Evolutionary conservation across 1,284 basidiomycete species (phyloP).

Genomic region (Apiotrichum siamense): DNA sequence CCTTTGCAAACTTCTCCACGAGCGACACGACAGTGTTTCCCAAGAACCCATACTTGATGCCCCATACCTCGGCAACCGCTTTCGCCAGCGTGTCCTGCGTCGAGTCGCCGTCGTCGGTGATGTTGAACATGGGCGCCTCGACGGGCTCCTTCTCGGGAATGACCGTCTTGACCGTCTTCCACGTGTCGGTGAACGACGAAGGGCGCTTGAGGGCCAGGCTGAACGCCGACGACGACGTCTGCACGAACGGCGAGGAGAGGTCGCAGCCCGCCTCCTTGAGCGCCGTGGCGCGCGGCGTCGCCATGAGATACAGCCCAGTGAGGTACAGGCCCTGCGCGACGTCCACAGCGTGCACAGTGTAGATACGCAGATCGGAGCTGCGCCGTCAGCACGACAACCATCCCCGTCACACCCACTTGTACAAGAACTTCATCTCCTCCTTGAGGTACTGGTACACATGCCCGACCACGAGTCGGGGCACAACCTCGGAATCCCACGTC

Average conservation of each 20-base stretch:
- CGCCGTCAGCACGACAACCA: constrained; percentile 3
- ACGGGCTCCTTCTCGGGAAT: constrained; percentile 55
- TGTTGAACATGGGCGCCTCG: constrained; percentile 71
- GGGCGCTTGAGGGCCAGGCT: constrained; percentile 4
- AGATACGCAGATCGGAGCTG: constrained; percentile 64
- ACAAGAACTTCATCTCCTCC: constrained; percentile 81
- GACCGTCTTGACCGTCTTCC: constrained; percentile 43
- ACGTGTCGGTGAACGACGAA: constrained; percentile 25
- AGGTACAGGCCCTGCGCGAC: constrained; percentile 69
- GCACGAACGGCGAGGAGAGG: no score
- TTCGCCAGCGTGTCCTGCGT: constrained; percentile 70
- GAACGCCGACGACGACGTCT: no score
- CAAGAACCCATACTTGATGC: constrained; percentile 78
- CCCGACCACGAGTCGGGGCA: constrained; percentile 63
- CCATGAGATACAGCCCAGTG: constrained; percentile 44
- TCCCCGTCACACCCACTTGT: constrained; percentile 36
- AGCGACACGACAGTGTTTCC: constrained; percentile 62
- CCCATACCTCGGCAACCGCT: constrained; percentile 67
- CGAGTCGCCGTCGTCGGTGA: constrained; percentile 73
- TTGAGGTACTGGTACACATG: constrained; percentile 75
- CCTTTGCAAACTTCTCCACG: constrained; percentile 43
- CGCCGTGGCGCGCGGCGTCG: constrained; percentile 17
- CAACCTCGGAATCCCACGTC: constrained; percentile 49
- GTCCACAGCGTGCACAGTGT: constrained; percentile 74
- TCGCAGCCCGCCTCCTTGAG: constrained; percentile 57